These are phyloP conservation scores for Durio zibethinus DNA, from an alignment of 345 rosid genomes.

Conservation along the genomic window DNA sequence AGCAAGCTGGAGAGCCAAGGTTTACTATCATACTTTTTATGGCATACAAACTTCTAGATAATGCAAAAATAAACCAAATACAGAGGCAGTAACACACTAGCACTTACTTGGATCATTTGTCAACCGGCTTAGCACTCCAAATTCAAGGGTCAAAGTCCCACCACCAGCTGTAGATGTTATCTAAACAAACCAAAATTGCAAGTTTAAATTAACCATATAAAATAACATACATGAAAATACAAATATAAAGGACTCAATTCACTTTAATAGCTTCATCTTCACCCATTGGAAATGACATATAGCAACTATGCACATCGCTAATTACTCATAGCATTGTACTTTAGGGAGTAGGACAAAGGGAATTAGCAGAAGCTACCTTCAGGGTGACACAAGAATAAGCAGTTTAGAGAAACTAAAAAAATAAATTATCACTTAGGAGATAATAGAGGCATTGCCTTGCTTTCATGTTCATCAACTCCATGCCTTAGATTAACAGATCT, in stretches of 20 bases:
- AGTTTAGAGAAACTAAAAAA: slow-evolving; percentile 16
- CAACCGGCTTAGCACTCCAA: slow-evolving; percentile 87
- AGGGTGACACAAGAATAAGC: background rate
- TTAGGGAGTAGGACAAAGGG: background rate
- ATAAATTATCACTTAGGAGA: slow-evolving; percentile 8
- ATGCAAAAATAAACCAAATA: background rate
- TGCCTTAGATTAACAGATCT: slow-evolving; percentile 89
- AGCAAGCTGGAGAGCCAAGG: background rate
- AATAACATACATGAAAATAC: background rate
- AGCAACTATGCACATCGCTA: background rate
- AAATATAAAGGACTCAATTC: background rate
- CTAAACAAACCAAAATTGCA: slow-evolving; percentile 39
- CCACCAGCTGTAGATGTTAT: slow-evolving; percentile 99
- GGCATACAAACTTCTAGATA: background rate
- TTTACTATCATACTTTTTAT: background rate
- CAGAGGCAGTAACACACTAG: background rate
- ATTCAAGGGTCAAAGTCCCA: slow-evolving; percentile 95
- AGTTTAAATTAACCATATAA: slow-evolving; percentile 12
- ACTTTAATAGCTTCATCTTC: background rate
- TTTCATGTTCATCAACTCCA: slow-evolving; percentile 97
- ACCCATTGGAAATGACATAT: background rate
- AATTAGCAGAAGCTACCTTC: background rate
- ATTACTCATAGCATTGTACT: background rate
- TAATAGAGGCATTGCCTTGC: slow-evolving; percentile 58
- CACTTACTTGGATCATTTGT: slow-evolving; percentile 88